These are phyloP conservation scores for Agrocybe praecox DNA, from an alignment of 768 basidiomycete species.

Conservation along the genomic window DNA sequence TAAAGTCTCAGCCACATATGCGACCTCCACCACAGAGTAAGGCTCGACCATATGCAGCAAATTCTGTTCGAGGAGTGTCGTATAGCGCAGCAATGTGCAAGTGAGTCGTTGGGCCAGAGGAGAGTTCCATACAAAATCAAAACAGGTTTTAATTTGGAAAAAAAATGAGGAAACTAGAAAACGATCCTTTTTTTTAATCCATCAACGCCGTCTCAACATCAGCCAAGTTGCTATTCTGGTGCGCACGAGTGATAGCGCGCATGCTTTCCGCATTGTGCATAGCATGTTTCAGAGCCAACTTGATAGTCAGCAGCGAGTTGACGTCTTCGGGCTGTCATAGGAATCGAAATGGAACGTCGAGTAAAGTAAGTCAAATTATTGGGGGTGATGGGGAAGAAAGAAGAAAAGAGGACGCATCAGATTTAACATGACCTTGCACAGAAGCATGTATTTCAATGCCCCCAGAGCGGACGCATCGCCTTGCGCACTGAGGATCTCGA, in stretches of 20 bases:
- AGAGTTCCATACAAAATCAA: conserved; percentile 84
- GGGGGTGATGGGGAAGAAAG: no score
- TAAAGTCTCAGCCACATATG: conserved; percentile 84
- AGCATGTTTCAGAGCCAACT: conserved; percentile 86
- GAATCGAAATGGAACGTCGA: background rate
- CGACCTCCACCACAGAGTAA: conserved; percentile 90
- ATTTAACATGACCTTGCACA: conserved; percentile 98
- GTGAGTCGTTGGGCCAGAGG: conserved; percentile 95
- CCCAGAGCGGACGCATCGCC: conserved; percentile 73
- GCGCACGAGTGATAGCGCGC: conserved; percentile 93
- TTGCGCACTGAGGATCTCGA: conserved; percentile 83
- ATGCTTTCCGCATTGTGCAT: conserved; percentile 91
- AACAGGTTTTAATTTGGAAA: no score
- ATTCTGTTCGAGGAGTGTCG: conserved; percentile 98
- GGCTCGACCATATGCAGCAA: conserved; percentile 94
- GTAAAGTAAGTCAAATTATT: no score
- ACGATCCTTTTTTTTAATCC: conserved; percentile 78
- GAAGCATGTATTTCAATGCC: conserved; percentile 95
- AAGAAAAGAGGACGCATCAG: conserved; percentile 54
- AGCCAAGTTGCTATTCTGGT: conserved; percentile 85
- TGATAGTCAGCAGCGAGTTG: conserved; percentile 80
- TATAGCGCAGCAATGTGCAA: conserved; percentile 93
- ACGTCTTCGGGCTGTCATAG: conserved; percentile 92
- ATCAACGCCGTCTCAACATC: conserved; percentile 88
- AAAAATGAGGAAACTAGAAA: background rate